phyloP scores from a whole-genome alignment of 805 yeast species.

The Millerago galiae region DNA sequence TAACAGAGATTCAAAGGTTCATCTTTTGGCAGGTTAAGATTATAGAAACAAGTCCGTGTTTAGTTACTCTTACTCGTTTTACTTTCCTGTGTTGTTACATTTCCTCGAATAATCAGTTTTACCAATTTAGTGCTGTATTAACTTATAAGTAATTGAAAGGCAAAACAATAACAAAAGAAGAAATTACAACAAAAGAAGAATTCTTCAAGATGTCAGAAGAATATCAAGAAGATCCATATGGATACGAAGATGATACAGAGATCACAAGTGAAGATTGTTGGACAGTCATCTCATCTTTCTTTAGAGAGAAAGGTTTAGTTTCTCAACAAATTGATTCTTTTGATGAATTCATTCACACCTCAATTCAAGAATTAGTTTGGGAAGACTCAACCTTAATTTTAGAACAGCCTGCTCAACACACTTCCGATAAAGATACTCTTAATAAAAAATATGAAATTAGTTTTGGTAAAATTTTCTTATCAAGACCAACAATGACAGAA shows the following conservation, averaged over 20 bases:
- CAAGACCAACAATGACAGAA: constrained; percentile 97
- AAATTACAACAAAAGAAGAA: background rate
- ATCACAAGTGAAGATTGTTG: constrained; percentile 98
- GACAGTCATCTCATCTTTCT: constrained; percentile 95
- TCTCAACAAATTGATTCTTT: constrained; percentile 98
- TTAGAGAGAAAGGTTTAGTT: constrained; percentile 93
- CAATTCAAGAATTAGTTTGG: constrained; percentile 93
- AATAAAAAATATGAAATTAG: constrained; percentile 92
- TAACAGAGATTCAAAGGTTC: background rate
- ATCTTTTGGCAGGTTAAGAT: background rate
- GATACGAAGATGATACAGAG: constrained; percentile 38
- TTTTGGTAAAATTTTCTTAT: constrained; percentile 95
- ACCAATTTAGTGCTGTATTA: background rate
- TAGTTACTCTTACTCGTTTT: background rate
- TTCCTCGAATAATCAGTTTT: background rate
- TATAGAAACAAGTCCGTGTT: background rate
- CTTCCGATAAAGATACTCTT: constrained; percentile 82
- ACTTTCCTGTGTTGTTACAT: background rate
- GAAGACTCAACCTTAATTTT: constrained; percentile 91
- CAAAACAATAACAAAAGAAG: constrained; percentile 1
- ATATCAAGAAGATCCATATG: constrained; percentile 47
- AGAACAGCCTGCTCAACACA: constrained; percentile 98
- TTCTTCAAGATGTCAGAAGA: constrained; percentile 20
- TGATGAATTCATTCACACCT: constrained; percentile 94
- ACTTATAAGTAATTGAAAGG: background rate